Percentiles rank a stretch among this genome's conserved stretches.
phyloP scores from a whole-genome alignment of 495 filamentous ascomycete genomes.

The Talaromyces ruber region DNA sequence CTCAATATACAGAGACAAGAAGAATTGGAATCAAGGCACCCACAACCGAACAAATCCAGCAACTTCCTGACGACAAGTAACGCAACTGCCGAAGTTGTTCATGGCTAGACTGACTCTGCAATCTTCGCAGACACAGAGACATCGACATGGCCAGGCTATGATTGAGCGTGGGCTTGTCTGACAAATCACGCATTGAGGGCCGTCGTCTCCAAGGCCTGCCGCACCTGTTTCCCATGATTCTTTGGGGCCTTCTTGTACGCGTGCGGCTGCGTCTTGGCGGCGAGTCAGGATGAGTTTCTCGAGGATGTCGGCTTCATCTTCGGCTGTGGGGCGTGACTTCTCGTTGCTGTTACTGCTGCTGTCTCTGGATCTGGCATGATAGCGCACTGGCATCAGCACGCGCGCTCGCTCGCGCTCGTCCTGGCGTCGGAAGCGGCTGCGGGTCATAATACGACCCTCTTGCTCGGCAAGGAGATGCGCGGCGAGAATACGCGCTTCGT shows the following conservation, averaged over 20 bases:
- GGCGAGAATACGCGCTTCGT: constrained; percentile 75
- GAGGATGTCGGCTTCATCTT: constrained; percentile 72
- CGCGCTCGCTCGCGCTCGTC: constrained; percentile 56
- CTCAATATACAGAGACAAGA: not conserved
- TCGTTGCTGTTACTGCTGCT: constrained; percentile 8
- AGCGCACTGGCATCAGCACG: constrained; percentile 46
- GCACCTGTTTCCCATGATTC: constrained; percentile 57
- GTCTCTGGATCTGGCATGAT: constrained; percentile 8
- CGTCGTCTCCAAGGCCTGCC: constrained; percentile 60
- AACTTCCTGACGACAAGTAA: constrained; percentile 83
- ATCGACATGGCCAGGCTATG: constrained; percentile 94
- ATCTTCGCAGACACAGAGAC: constrained; percentile 88
- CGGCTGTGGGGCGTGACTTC: constrained; percentile 41
- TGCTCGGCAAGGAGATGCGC: constrained; percentile 60
- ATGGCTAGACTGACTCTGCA: constrained; percentile 87
- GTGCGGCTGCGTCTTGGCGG: constrained; percentile 21
- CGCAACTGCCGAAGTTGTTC: constrained; percentile 94
- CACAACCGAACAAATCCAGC: constrained; percentile 82
- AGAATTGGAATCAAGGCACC: constrained; percentile 58
- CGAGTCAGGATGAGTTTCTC: constrained; percentile 73
- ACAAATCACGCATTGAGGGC: constrained; percentile 89
- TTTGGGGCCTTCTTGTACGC: constrained; percentile 10
- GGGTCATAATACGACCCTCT: constrained; percentile 59
- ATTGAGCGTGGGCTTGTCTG: constrained; percentile 80
- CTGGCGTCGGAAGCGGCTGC: constrained; percentile 61